A percentile compares a stretch with the other conserved stretches of the same genome.
These are phyloP conservation scores for Cyberlindnera subsufficiens DNA, from an alignment of 805 yeast genomes.

Conservation along the genomic window DNA sequence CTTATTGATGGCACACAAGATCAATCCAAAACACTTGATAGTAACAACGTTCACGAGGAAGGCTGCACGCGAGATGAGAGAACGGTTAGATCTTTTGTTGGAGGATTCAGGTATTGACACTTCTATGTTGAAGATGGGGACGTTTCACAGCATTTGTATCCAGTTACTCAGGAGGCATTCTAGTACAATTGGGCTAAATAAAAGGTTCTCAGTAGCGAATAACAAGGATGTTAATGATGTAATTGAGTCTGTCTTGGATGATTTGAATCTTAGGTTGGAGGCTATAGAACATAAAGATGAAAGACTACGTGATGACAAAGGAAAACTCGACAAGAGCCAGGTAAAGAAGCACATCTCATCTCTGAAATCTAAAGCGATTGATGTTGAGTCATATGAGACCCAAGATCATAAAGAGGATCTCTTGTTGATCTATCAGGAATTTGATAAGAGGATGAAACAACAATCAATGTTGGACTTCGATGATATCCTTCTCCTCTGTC, in stretches of 20 bases:
- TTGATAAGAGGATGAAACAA: constrained; percentile 41
- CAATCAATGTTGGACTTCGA: constrained; percentile 69
- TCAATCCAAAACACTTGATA: constrained; percentile 59
- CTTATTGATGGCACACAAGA: constrained; percentile 42
- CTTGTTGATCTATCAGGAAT: constrained; percentile 39
- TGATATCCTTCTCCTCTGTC: constrained; percentile 61
- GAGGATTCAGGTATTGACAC: constrained; percentile 27
- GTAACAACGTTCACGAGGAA: constrained; percentile 92
- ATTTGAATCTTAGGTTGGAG: constrained; percentile 3
- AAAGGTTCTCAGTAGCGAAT: constrained; percentile 51
- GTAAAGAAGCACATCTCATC: constrained; percentile 36
- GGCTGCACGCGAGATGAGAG: constrained; percentile 83
- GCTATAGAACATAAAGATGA: constrained; percentile 1
- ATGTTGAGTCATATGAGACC: constrained; percentile 35
- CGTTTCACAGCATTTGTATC: constrained; percentile 82
- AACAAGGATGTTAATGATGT: constrained; percentile 52
- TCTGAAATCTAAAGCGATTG: constrained; percentile 47
- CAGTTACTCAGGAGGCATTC: constrained; percentile 55
- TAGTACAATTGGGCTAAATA: constrained; percentile 34
- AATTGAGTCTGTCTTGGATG: constrained; percentile 1
- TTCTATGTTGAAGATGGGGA: constrained; percentile 62
- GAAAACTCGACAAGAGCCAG: constrained; percentile 4
- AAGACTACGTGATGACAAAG: constrained; percentile 7
- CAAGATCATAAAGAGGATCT: constrained; percentile 27
- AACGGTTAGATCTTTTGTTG: constrained; percentile 42